Percentiles rank a stretch among this genome's conserved stretches.
Conservation (phyloP, 2,329 filamentous ascomycete species). For the Fusarium veterinarium region DNA sequence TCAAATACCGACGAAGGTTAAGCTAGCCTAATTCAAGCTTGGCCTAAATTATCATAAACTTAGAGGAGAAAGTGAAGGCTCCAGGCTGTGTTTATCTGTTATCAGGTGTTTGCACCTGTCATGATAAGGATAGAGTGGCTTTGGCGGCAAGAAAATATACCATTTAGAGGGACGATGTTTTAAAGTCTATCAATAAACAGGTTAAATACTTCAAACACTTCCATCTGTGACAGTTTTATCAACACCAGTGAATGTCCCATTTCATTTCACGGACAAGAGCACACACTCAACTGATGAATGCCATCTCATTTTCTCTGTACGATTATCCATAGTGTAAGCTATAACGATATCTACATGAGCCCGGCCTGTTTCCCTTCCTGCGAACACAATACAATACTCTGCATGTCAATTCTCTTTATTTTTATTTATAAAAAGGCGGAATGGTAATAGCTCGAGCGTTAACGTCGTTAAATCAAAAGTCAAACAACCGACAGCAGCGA, state of each 20-base stretch:
- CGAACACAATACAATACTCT: constrained; percentile 13
- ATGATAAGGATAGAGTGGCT: neutral
- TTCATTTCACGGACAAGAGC: neutral
- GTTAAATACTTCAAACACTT: neutral
- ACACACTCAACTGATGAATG: neutral
- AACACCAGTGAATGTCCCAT: neutral
- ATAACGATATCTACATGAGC: constrained; percentile 27
- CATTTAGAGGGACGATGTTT: neutral
- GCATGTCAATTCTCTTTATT: constrained; percentile 32
- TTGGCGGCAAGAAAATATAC: neutral
- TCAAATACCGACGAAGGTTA: neutral
- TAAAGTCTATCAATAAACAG: neutral
- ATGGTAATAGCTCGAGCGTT: constrained; percentile 4
- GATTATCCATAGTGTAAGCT: constrained; percentile 26
- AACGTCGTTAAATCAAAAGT: constrained; percentile 1
- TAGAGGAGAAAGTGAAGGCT: too few relatives aligned
- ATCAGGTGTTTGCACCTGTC: too few relatives aligned
- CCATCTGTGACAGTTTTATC: neutral
- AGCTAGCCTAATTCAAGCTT: neutral
- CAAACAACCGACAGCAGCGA: constrained; percentile 4
- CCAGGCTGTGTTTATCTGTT: too few relatives aligned
- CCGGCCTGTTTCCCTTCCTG: neutral
- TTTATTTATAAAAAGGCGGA: constrained; percentile 32
- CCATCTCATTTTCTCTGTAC: neutral
- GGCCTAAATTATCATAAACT: neutral